phyloP scores from a whole-genome alignment of 2,329 filamentous ascomycete genomes.

The Botryosphaeria agaves region DNA sequence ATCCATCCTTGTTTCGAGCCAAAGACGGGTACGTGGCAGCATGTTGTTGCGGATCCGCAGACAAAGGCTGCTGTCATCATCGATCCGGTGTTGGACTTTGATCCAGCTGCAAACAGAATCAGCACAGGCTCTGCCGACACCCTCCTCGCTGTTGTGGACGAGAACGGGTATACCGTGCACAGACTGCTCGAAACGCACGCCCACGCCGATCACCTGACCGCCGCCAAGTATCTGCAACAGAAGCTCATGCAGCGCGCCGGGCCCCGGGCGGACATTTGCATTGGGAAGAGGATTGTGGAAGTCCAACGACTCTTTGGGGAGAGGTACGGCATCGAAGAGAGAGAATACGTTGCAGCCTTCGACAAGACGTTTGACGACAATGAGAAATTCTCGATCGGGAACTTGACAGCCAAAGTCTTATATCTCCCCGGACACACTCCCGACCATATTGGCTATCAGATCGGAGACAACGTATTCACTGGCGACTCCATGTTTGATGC shows the following conservation, averaged over 20 bases:
- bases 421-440: constrained; percentile 44
- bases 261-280: constrained; percentile 29
- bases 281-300: constrained; percentile 34
- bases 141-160: constrained; percentile 26
- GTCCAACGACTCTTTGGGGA: constrained; percentile 34
- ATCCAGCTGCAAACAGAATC: constrained; percentile 25
- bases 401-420: constrained; percentile 26
- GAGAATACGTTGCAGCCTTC: constrained; percentile 31
- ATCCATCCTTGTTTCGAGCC: constrained; percentile 18
- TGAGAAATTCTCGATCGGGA: constrained; percentile 34
- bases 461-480: constrained; percentile 23
- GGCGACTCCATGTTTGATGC: constrained; percentile 17
- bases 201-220: constrained; percentile 43
- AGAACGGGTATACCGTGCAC: constrained; percentile 30
- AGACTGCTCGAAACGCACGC: constrained; percentile 45
- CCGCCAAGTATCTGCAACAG: constrained; percentile 38
- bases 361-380: constrained; percentile 36
- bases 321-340: constrained; percentile 26
- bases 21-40: constrained; percentile 39
- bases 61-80: constrained; percentile 37
- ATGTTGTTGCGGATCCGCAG: constrained; percentile 36
- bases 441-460: constrained; percentile 41
- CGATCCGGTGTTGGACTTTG: constrained; percentile 43
- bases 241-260: constrained; percentile 20
- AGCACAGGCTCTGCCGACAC: constrained; percentile 35